These are phyloP conservation scores for Lactarius psammicola DNA, from an alignment of 768 basidiomycete genomes.

Conservation along the genomic window DNA sequence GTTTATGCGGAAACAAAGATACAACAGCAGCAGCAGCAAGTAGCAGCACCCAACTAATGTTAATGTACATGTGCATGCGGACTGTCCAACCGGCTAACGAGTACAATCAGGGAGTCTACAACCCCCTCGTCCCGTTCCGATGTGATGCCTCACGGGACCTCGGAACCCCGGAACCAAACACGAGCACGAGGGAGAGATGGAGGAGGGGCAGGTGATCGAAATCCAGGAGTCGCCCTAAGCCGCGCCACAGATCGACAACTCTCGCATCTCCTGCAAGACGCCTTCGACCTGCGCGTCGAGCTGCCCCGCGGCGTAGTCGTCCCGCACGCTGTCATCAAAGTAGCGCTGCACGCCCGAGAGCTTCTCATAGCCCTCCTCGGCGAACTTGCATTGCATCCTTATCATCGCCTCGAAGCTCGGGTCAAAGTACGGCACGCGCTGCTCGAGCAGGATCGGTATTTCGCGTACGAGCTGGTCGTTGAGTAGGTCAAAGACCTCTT, in stretches of 20 bases:
- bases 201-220: neutral
- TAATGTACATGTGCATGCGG: conserved; percentile 10
- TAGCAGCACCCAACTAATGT: conserved; percentile 4
- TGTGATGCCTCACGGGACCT: conserved; percentile 2
- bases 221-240: conserved; percentile 19
- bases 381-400: conserved; percentile 95
- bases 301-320: conserved; percentile 96
- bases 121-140: conserved; percentile 1
- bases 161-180: conserved; percentile 8
- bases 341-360: conserved; percentile 92
- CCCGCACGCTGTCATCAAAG: conserved; percentile 85
- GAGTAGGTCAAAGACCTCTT: conserved; percentile 90
- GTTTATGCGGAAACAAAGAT: conserved; percentile 2
- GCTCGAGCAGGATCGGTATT: conserved; percentile 87
- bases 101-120: neutral
- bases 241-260: conserved; percentile 88
- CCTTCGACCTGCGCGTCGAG: conserved; percentile 97
- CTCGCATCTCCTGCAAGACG: conserved; percentile 95
- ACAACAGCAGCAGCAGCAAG: neutral
- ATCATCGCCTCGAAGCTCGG: conserved; percentile 99
- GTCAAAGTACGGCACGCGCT: conserved; percentile 97
- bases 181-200: neutral
- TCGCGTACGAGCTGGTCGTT: conserved; percentile 91
- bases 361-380: conserved; percentile 98
- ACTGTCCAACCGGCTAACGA: conserved; percentile 14